A percentile compares a stretch with the other conserved stretches of the same genome.
These are phyloP conservation scores for Mangifera indica DNA, from an alignment of 345 rosid genomes.

Conservation along the genomic window DNA sequence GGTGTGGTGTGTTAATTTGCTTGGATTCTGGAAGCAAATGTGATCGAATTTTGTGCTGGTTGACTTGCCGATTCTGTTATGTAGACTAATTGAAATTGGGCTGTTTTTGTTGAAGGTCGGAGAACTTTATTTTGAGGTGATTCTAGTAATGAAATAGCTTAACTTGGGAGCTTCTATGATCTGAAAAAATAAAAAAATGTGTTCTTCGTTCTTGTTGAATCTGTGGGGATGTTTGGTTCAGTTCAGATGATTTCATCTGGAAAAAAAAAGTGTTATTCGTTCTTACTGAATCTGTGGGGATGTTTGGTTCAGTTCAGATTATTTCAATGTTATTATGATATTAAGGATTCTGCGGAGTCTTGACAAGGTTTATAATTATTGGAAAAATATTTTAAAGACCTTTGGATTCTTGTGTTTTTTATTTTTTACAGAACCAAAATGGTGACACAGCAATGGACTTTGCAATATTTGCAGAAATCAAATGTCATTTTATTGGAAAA, in stretches of 20 bases:
- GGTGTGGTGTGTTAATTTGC: neutral
- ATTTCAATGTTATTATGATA: too few species aligned
- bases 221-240: too few species aligned
- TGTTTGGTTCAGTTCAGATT: neutral
- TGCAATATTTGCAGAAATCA: neutral
- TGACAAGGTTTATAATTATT: too few species aligned
- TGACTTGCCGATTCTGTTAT: constrained; percentile 11
- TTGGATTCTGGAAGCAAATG: neutral
- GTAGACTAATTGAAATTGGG: neutral
- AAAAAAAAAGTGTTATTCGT: neutral
- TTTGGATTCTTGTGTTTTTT: too few species aligned
- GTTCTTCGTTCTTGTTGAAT: too few species aligned
- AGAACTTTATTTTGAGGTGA: neutral
- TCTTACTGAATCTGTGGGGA: too few species aligned
- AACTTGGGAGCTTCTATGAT: too few species aligned
- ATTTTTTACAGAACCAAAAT: neutral
- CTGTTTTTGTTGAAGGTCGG: neutral
- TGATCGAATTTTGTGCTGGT: constrained; percentile 2
- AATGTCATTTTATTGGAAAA: too few species aligned
- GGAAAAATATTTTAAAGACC: too few species aligned
- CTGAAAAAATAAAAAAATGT: too few species aligned
- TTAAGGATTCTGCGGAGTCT: too few species aligned
- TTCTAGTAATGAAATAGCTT: neutral
- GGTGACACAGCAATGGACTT: neutral
- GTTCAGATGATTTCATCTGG: too few species aligned